Percentiles rank a stretch among this genome's conserved stretches.
Evolutionary conservation across 768 basidiomycete species (phyloP).

Genomic region (Obba rivulosa): DNA sequence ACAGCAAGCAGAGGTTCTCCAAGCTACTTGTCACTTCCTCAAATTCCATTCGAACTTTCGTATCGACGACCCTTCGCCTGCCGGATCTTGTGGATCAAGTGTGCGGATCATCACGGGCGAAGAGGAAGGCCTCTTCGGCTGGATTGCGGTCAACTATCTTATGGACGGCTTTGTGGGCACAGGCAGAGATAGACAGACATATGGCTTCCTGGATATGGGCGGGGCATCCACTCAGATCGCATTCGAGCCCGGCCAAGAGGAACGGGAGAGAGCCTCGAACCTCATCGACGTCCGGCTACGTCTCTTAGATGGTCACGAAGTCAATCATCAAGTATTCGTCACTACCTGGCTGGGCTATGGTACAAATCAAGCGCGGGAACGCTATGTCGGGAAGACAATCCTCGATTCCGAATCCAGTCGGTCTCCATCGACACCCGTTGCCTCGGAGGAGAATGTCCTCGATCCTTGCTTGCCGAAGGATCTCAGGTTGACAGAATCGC

Average conservation of each 20-base stretch:
- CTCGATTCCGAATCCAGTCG: slow-evolving; percentile 45
- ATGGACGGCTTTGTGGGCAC: slow-evolving; percentile 86
- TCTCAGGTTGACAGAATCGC: slow-evolving; percentile 53
- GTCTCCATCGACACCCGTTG: slow-evolving; percentile 15
- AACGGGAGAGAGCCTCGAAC: slow-evolving; percentile 50
- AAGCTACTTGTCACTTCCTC: slow-evolving; percentile 73
- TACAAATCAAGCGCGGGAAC: slow-evolving; percentile 93
- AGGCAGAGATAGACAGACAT: slow-evolving; percentile 67
- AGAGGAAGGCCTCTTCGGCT: slow-evolving; percentile 97
- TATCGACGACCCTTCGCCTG: slow-evolving; percentile 56
- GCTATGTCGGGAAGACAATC: slow-evolving; percentile 75
- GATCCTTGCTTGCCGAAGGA: slow-evolving; percentile 91
- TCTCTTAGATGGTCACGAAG: slow-evolving; percentile 78
- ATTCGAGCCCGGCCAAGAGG: slow-evolving; percentile 73
- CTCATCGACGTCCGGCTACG: slow-evolving; percentile 79
- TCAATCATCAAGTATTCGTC: slow-evolving; percentile 90
- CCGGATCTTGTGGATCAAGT: slow-evolving; percentile 87
- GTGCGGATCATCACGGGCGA: slow-evolving; percentile 95
- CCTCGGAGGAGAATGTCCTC: slow-evolving; percentile 38
- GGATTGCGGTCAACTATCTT: slow-evolving; percentile 98
- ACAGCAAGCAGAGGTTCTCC: slow-evolving; percentile 69
- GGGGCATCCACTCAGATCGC: slow-evolving; percentile 99
- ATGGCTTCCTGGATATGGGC: slow-evolving; percentile 98
- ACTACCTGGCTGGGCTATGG: slow-evolving; percentile 99
- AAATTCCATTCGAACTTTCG: slow-evolving; percentile 71